phyloP scores from a whole-genome alignment of 75 land plant genomes.

The Cryptomeria japonica region DNA sequence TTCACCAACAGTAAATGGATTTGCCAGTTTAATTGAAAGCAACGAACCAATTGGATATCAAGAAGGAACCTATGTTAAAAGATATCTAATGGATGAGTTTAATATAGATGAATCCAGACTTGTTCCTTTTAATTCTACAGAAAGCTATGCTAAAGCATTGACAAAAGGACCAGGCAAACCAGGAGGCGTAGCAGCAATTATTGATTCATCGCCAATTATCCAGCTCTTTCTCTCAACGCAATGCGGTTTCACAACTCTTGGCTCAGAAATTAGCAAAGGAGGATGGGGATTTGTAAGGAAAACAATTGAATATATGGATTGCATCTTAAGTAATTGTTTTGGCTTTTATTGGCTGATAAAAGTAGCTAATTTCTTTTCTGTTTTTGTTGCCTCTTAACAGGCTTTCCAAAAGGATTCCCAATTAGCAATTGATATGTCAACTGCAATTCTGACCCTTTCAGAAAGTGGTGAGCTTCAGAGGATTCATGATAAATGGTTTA shows the following conservation, averaged over 20 bases:
- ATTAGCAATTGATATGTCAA: conserved; percentile 80
- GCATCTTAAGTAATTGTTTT: neutral
- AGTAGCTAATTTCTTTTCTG: neutral
- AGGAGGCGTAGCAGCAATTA: conserved; percentile 29
- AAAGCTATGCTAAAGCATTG: conserved; percentile 27
- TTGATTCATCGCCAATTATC: conserved; percentile 22
- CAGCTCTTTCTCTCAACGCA: conserved; percentile 25
- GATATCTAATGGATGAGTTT: conserved; percentile 24
- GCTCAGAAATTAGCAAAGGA: conserved; percentile 21
- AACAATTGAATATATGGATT: neutral
- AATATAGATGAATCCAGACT: conserved; percentile 33
- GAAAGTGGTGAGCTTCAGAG: conserved; percentile 84
- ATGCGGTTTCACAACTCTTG: conserved; percentile 29
- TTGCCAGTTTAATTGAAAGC: conserved; percentile 31
- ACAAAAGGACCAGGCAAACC: neutral
- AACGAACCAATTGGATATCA: conserved; percentile 47
- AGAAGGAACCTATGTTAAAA: conserved; percentile 34
- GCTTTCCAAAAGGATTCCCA: conserved; percentile 85
- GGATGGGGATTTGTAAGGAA: conserved; percentile 20
- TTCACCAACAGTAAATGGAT: conserved; percentile 29
- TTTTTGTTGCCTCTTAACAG: conserved; percentile 27
- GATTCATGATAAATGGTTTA: conserved; percentile 75
- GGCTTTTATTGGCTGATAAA: neutral
- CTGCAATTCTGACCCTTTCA: conserved; percentile 75
- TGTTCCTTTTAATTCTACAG: conserved; percentile 17